phyloP scores from a whole-genome alignment of 1,284 basidiomycete species.

The Porogramme epimiltina region DNA sequence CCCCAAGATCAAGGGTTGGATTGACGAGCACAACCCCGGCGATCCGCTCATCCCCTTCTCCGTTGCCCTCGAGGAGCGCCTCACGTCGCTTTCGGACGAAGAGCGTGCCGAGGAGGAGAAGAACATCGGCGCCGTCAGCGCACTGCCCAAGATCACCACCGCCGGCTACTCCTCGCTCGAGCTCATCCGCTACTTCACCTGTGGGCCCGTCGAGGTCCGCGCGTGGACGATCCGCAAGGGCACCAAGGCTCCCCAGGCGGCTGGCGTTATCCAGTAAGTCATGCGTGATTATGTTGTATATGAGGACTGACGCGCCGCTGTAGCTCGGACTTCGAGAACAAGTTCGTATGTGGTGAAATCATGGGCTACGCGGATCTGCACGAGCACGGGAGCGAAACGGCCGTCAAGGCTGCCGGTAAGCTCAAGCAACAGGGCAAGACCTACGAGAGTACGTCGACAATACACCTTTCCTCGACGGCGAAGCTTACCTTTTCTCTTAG shows the following conservation, averaged over 20 bases:
- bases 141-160: constrained; percentile 90
- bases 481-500: constrained; percentile 35
- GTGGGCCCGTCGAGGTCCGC: constrained; percentile 94
- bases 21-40: constrained; percentile 96
- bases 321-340: constrained; percentile 94
- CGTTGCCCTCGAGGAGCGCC: constrained; percentile 92
- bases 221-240: constrained; percentile 97
- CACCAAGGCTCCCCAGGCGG: constrained; percentile 95
- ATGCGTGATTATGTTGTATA: neutral
- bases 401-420: constrained; percentile 96
- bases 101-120: constrained; percentile 81
- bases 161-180: constrained; percentile 88
- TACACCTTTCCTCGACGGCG: neutral
- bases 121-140: constrained; percentile 68
- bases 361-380: constrained; percentile 92
- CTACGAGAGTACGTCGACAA: constrained; percentile 77
- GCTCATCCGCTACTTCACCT: constrained; percentile 96
- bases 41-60: constrained; percentile 98
- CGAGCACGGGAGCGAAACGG: constrained; percentile 88
- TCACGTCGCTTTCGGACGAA: constrained; percentile 70
- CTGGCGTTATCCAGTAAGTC: constrained; percentile 95
- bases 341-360: constrained; percentile 99
- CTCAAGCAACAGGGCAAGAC: constrained; percentile 96
- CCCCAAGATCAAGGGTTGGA: constrained; percentile 98
- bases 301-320: neutral